These are phyloP conservation scores for Chlamydomonas schloesseri DNA, from an alignment of 139 green algal species.

Conservation along the genomic window DNA sequence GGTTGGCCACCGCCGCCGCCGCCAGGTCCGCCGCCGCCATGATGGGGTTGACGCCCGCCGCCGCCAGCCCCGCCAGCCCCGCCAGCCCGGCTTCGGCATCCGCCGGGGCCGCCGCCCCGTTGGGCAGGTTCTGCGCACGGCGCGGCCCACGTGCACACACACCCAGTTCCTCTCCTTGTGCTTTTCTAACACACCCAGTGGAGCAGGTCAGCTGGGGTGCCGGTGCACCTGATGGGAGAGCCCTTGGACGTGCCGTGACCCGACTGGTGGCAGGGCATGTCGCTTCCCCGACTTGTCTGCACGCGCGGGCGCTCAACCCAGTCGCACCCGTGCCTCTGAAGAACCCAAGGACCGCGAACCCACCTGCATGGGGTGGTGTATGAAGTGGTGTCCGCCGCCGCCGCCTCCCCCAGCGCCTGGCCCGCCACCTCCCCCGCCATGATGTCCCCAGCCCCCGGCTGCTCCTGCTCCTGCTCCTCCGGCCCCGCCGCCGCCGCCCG, in stretches of 20 bases:
- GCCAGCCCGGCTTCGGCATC: not conserved
- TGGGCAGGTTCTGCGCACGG: too few species aligned
- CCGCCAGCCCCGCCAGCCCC: not conserved
- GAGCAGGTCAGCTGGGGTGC: too few species aligned
- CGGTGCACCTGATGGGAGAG: too few species aligned
- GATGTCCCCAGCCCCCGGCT: not conserved
- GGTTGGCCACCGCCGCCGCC: constrained; percentile 1
- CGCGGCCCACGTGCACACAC: too few species aligned
- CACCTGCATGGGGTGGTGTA: not conserved
- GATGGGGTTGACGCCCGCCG: not conserved
- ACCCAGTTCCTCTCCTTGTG: too few species aligned
- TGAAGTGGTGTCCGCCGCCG: not conserved
- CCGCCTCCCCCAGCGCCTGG: not conserved
- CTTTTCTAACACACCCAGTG: too few species aligned
- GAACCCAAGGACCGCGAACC: not conserved
- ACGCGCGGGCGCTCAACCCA: too few species aligned
- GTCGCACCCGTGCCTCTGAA: too few species aligned
- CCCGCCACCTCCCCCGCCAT: not conserved
- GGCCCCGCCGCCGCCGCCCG: not conserved
- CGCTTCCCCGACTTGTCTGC: too few species aligned
- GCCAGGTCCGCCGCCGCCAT: constrained; percentile 30
- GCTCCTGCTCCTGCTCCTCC: not conserved
- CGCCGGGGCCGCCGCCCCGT: too few species aligned
- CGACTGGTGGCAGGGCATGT: too few species aligned
- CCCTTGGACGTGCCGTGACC: too few species aligned